phyloP scores from a whole-genome alignment of 140 eudicot genomes.

The Flaveria floridana region DNA sequence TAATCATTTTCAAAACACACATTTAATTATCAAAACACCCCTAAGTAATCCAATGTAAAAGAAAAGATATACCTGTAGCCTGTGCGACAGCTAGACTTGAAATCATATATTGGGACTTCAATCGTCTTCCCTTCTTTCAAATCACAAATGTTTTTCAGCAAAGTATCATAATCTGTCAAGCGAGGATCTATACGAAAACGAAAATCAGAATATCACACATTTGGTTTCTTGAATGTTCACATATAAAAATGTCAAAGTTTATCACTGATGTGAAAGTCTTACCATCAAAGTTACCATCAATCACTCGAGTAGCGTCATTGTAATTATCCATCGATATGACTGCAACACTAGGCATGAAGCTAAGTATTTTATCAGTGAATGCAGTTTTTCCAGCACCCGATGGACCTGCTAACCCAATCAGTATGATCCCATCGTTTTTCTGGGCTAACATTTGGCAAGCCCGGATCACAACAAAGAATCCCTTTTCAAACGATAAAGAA shows the following conservation, averaged over 20 bases:
- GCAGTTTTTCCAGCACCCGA: constrained; percentile 98
- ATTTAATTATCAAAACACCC: background rate
- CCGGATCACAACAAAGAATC: constrained; percentile 81
- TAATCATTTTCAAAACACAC: background rate
- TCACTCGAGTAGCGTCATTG: constrained; percentile 81
- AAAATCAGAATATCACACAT: background rate
- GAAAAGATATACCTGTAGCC: constrained; percentile 41
- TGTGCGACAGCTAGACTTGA: constrained; percentile 82
- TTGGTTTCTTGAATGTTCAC: background rate
- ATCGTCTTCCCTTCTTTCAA: constrained; percentile 70
- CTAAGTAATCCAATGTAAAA: background rate
- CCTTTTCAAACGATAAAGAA: constrained; percentile 78
- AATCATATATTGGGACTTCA: constrained; percentile 86
- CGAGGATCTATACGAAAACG: constrained; percentile 69
- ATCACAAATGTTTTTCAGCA: constrained; percentile 81
- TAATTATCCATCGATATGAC: constrained; percentile 96
- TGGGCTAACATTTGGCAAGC: constrained; percentile 89
- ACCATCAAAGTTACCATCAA: constrained; percentile 98
- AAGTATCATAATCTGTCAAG: constrained; percentile 88
- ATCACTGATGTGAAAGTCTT: constrained; percentile 24
- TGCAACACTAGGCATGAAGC: constrained; percentile 89
- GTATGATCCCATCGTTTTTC: constrained; percentile 78
- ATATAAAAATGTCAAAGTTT: background rate
- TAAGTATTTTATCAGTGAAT: constrained; percentile 79
- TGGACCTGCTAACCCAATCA: constrained; percentile 94